Conservation (phyloP, 2,329 filamentous ascomycete species). For the Sporothrix sp. region DNA sequence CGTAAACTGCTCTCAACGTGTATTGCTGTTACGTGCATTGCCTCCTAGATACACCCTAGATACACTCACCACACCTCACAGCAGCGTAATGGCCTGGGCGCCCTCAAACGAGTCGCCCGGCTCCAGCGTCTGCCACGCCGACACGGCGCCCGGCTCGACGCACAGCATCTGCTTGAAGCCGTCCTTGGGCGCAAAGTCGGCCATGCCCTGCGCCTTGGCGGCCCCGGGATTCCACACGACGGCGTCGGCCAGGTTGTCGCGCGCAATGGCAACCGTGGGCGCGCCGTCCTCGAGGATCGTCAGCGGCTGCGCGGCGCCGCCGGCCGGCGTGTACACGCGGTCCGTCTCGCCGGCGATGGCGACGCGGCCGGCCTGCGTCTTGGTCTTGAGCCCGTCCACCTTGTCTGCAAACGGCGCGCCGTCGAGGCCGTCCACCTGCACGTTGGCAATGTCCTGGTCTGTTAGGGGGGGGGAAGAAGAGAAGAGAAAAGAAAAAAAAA, state of each 20-base stretch:
- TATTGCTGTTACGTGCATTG: background rate
- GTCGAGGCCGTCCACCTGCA: slow-evolving; percentile 66
- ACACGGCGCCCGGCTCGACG: slow-evolving; percentile 80
- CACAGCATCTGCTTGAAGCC: slow-evolving; percentile 92
- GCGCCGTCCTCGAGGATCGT: slow-evolving; percentile 53
- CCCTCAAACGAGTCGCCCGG: slow-evolving; percentile 60
- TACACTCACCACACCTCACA: background rate
- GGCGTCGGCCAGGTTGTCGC: slow-evolving; percentile 78
- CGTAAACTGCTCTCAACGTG: too few species aligned
- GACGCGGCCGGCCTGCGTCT: slow-evolving; percentile 53
- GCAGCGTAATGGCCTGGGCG: slow-evolving; percentile 43
- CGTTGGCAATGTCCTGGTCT: slow-evolving; percentile 66
- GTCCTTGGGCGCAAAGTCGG: slow-evolving; percentile 79
- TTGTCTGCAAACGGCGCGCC: slow-evolving; percentile 76
- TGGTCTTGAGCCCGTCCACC: slow-evolving; percentile 53
- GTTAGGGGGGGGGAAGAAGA: background rate
- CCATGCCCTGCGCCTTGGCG: slow-evolving; percentile 72
- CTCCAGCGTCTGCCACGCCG: slow-evolving; percentile 75
- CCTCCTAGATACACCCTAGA: too few species aligned
- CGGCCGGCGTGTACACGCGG: slow-evolving; percentile 69
- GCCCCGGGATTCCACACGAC: slow-evolving; percentile 98
- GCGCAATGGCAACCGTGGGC: slow-evolving; percentile 60
- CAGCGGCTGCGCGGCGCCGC: slow-evolving; percentile 48
- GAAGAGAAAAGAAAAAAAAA: background rate
- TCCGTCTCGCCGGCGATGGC: slow-evolving; percentile 73